Conservation (phyloP, 768 basidiomycete genomes). For the Lentinus tigrinus region DNA sequence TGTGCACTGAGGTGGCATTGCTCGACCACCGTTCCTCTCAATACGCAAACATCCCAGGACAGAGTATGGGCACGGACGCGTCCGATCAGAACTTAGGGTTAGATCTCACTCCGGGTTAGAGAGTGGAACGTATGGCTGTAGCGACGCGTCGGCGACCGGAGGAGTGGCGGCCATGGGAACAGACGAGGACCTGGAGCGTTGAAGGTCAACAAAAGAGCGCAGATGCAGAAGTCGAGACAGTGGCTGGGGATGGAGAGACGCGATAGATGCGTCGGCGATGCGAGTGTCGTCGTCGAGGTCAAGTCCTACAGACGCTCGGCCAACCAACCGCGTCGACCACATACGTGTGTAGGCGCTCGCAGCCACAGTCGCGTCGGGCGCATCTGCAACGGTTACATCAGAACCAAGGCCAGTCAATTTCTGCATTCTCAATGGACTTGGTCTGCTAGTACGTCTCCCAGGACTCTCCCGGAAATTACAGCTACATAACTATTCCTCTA, state of each 20-base stretch:
- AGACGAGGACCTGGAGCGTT: conserved; percentile 51
- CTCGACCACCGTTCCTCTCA: conserved; percentile 17
- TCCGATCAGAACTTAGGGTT: conserved; percentile 55
- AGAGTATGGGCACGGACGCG: conserved; percentile 28
- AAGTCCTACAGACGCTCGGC: background rate
- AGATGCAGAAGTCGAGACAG: background rate
- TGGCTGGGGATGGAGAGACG: background rate
- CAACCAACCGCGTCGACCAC: no score
- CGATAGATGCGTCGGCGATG: conserved; percentile 1
- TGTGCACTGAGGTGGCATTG: conserved; percentile 14
- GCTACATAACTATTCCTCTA: no score
- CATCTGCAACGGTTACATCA: no score
- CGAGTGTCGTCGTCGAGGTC: conserved; percentile 18
- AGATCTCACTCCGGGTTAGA: conserved; percentile 49
- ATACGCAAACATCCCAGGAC: conserved; percentile 31
- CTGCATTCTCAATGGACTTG: no score
- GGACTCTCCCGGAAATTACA: no score
- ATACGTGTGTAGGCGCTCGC: no score
- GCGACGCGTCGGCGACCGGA: conserved; percentile 31
- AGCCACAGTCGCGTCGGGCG: no score
- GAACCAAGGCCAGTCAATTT: no score
- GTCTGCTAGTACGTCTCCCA: no score
- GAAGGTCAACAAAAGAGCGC: conserved; percentile 30
- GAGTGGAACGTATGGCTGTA: conserved; percentile 55
- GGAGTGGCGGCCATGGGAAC: conserved; percentile 22